Evolutionary conservation across 2,329 filamentous ascomycete genomes (phyloP), one percentile per base, ranked within the genome.

Genomic region (Diatrype stigma): DNA sequence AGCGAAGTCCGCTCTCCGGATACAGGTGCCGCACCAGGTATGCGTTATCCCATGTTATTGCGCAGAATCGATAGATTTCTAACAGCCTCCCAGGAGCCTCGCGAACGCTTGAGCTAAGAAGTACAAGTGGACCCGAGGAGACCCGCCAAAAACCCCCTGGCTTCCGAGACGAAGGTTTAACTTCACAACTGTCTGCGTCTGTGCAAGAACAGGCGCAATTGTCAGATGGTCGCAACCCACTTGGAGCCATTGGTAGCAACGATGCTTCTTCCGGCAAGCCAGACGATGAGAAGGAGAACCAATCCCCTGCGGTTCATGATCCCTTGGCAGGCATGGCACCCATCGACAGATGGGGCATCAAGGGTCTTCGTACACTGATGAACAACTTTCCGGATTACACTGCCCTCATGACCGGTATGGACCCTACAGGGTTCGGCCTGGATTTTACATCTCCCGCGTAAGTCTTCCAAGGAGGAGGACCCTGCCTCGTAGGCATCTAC

Each of bases 311-410:
- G 35, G 67, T 73, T 11, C 73, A 81, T 56, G 82, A 87, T 63
- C 82, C 82, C 44, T 69, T 86, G 23, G 72, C 74, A 45, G 79
- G 81, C 44, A 83, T 86, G 82, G 68, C 78, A n/a, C 75, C 79
- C 3, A 76, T 75, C 37, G 83, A 87, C 60, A 84, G 79, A 62
- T 87, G 77, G 75, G 84, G 84, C 4, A 72, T 86, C 45, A 86
- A 86, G 63, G 84, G 84, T 10, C 70, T 86, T 52, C 75, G 78
- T 51, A 79, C 80, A 30, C 68, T 86, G 66, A 85, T 86, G 75
- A 82, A 80, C 67, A 83, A 79, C 62, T 83, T 79, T 56, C 78
- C 80, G 14, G 81, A 85, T 57, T 86, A 84, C 64, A 81, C 80
- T 48, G 78, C 80, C 3, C 74, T 84, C 61, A 73, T 85, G 11